A percentile compares a stretch with the other conserved stretches of the same genome.
These are phyloP conservation scores for Aspergillus pseudotamarii DNA, from an alignment of 2,329 filamentous ascomycete genomes.

Conservation along the genomic window DNA sequence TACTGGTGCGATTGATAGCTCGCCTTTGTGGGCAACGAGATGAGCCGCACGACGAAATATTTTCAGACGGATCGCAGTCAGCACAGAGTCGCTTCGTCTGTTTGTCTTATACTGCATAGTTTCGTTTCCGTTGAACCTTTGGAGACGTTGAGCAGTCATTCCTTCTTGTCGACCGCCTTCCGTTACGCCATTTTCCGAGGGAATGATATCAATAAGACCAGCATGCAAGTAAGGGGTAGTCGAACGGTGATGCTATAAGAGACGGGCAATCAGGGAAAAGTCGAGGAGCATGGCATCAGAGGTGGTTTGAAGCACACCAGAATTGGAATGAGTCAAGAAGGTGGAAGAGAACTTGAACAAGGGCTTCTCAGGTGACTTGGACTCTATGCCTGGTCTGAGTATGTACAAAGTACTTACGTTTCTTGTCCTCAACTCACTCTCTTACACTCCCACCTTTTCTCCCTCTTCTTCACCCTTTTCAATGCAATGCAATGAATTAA, in stretches of 20 bases:
- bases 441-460: not conserved
- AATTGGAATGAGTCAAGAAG: not conserved
- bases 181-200: conserved; percentile 26
- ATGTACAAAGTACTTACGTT: not conserved
- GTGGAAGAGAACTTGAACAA: not conserved
- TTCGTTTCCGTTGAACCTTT: conserved; percentile 21
- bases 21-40: not conserved
- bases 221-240: conserved; percentile 12
- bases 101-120: conserved; percentile 18
- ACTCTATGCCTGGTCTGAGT: conserved; percentile 1
- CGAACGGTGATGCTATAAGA: not conserved
- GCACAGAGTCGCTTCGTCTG: not conserved
- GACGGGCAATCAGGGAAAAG: not conserved
- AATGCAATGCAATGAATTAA: not conserved
- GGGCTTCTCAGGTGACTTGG: conserved; percentile 1
- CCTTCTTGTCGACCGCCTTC: conserved; percentile 18
- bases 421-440: not conserved
- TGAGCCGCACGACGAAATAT: conserved; percentile 1
- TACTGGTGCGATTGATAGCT: conserved; percentile 1
- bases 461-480: not conserved
- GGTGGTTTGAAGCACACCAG: not conserved
- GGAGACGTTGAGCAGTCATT: conserved; percentile 20
- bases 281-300: not conserved
- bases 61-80: not conserved
- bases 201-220: conserved; percentile 20